These are phyloP conservation scores for Claviceps humidiphila DNA, from an alignment of 2,329 filamentous ascomycete species.

Conservation along the genomic window DNA sequence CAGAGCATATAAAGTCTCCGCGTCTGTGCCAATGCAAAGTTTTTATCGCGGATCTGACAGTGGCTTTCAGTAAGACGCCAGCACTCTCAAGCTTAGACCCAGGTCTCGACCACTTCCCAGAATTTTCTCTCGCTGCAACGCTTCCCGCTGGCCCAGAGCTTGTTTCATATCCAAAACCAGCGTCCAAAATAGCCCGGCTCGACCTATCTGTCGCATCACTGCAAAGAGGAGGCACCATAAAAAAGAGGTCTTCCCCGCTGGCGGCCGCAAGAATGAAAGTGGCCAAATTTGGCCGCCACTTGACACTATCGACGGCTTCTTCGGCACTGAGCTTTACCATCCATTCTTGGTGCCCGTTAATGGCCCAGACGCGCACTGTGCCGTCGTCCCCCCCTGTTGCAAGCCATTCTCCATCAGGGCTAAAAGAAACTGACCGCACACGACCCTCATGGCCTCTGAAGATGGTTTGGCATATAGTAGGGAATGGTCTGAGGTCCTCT, in stretches of 20 bases:
- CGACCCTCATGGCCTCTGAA: constrained; percentile 82
- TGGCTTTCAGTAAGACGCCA: constrained; percentile 68
- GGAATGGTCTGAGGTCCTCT: constrained; percentile 89
- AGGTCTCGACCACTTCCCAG: constrained; percentile 75
- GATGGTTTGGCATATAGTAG: constrained; percentile 74
- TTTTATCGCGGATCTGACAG: constrained; percentile 70
- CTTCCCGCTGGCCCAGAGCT: constrained; percentile 40
- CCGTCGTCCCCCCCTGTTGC: constrained; percentile 93
- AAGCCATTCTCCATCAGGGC: constrained; percentile 73
- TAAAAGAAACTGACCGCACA: constrained; percentile 72
- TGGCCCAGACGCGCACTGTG: constrained; percentile 79
- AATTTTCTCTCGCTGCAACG: constrained; percentile 55
- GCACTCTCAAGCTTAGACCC: constrained; percentile 58
- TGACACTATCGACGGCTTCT: constrained; percentile 69
- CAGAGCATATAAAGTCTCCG: constrained; percentile 87
- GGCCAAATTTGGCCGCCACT: constrained; percentile 79
- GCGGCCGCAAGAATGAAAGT: constrained; percentile 71
- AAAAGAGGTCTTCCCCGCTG: constrained; percentile 71
- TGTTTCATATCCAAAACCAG: constrained; percentile 87
- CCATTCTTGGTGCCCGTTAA: constrained; percentile 84
- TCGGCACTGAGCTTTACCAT: constrained; percentile 65
- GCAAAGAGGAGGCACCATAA: constrained; percentile 65
- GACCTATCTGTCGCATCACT: constrained; percentile 60
- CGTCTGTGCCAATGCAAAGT: constrained; percentile 86
- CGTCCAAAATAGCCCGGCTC: constrained; percentile 66